These are phyloP conservation scores for Apiospora malaysiana DNA, from an alignment of 2,329 filamentous ascomycete species.

Conservation along the genomic window DNA sequence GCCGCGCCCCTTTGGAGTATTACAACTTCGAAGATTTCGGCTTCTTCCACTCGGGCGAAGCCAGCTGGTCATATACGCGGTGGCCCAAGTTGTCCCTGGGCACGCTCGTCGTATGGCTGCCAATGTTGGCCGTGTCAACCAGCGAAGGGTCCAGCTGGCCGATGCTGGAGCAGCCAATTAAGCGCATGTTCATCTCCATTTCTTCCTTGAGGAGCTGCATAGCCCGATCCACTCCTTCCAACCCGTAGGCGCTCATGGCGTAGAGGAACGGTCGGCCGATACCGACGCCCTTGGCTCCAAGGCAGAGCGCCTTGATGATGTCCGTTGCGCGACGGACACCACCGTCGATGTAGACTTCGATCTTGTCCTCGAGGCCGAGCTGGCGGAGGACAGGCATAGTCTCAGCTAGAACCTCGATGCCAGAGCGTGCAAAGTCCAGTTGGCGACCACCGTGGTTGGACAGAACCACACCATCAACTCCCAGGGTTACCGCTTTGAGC, in stretches of 20 bases:
- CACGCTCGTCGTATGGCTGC: slow-evolving; percentile 55
- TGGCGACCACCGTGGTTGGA: slow-evolving; percentile 97
- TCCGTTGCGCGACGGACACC: slow-evolving; percentile 90
- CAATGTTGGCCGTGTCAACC: slow-evolving; percentile 77
- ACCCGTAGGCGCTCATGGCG: slow-evolving; percentile 92
- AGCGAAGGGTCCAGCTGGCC: slow-evolving; percentile 81
- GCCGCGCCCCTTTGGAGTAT: slow-evolving; percentile 20
- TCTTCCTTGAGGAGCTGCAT: slow-evolving; percentile 95
- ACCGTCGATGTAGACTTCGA: slow-evolving; percentile 91
- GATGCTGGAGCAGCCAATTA: slow-evolving; percentile 80
- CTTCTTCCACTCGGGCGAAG: slow-evolving; percentile 55
- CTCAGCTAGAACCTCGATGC: slow-evolving; percentile 89
- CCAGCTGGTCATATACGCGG: slow-evolving; percentile 60
- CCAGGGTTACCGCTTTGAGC: slow-evolving; percentile 79
- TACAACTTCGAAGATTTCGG: slow-evolving; percentile 57
- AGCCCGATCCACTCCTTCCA: slow-evolving; percentile 85
- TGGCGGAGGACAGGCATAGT: slow-evolving; percentile 86
- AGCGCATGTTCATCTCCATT: slow-evolving; percentile 98
- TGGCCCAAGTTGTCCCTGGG: slow-evolving; percentile 55
- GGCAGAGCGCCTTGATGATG: slow-evolving; percentile 91
- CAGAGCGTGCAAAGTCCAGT: slow-evolving; percentile 88
- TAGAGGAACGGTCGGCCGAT: slow-evolving; percentile 95
- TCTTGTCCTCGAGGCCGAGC: slow-evolving; percentile 73
- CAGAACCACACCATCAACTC: slow-evolving; percentile 88
- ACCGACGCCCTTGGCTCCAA: slow-evolving; percentile 90